Percentiles rank a stretch among this genome's conserved stretches.
Evolutionary conservation across 176 grass and related monocot genomes (phyloP).

Genomic region (Triticum aestivum): DNA sequence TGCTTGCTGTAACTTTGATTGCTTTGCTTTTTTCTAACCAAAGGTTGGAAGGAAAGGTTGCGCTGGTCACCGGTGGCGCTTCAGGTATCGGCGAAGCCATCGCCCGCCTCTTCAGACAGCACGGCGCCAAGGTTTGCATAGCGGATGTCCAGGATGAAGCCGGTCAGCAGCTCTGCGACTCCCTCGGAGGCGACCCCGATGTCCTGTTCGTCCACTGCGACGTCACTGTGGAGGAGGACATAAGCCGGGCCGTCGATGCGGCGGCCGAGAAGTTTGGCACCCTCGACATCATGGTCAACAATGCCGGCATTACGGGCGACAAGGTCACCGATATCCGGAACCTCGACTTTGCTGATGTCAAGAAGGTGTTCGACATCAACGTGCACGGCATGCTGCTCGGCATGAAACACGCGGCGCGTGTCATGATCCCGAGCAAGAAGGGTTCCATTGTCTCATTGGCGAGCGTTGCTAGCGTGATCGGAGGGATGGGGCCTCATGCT

Average conservation of each 20-base stretch:
- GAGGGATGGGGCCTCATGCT: slow-evolving; percentile 60
- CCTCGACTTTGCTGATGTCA: slow-evolving; percentile 48
- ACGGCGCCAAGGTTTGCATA: slow-evolving; percentile 85
- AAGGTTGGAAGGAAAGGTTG: slow-evolving; percentile 79
- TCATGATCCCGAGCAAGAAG: slow-evolving; percentile 62
- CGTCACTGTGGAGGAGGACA: slow-evolving; percentile 60
- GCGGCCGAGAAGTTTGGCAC: slow-evolving; percentile 46
- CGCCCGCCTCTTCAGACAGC: slow-evolving; percentile 68
- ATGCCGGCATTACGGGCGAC: slow-evolving; percentile 57
- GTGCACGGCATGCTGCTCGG: slow-evolving; percentile 71
- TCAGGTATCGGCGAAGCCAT: slow-evolving; percentile 78
- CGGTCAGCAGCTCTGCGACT: slow-evolving; percentile 52
- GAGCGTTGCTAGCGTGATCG: slow-evolving; percentile 52
- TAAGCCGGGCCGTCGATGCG: slow-evolving; percentile 58
- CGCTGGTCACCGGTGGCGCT: slow-evolving; percentile 80
- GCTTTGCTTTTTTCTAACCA: neutral
- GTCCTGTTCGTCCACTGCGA: slow-evolving; percentile 71
- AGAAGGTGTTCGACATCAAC: slow-evolving; percentile 70
- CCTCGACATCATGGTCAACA: slow-evolving; percentile 88
- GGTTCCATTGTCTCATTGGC: slow-evolving; percentile 73
- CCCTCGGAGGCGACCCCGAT: slow-evolving; percentile 37
- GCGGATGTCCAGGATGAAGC: slow-evolving; percentile 63
- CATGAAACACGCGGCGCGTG: slow-evolving; percentile 83
- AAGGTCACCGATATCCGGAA: slow-evolving; percentile 69
- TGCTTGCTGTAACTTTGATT: neutral